Percentiles rank a stretch among this genome's conserved stretches.
Conservation (phyloP, 768 basidiomycete species). For the Glaciozyma antarctica region DNA sequence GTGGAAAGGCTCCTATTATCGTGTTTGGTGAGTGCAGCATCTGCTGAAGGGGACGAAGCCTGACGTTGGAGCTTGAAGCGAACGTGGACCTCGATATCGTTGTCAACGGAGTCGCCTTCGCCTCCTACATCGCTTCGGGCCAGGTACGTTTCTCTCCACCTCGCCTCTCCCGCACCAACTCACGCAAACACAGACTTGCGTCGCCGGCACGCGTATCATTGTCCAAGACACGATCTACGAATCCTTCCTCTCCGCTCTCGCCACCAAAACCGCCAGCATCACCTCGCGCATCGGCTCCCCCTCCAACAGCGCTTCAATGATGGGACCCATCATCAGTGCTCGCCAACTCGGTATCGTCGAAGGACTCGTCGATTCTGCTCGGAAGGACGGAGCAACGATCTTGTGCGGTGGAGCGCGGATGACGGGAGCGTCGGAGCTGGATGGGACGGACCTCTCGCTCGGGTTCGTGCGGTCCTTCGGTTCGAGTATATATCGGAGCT, state of each 20-base stretch:
- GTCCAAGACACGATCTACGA: slow-evolving; percentile 11
- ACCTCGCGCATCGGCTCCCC: slow-evolving; percentile 37
- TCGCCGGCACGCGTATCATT: slow-evolving; percentile 24
- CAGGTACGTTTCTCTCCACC: slow-evolving; percentile 35
- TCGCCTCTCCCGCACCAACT: neutral
- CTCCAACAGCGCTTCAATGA: slow-evolving; percentile 46
- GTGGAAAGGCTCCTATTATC: slow-evolving; percentile 62
- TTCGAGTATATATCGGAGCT: neutral
- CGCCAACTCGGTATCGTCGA: slow-evolving; percentile 59
- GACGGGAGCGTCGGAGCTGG: slow-evolving; percentile 53
- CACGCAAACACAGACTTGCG: slow-evolving; percentile 38
- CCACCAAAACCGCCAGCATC: slow-evolving; percentile 21
- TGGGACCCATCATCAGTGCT: slow-evolving; percentile 70
- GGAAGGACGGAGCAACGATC: slow-evolving; percentile 44
- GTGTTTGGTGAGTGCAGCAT: slow-evolving; percentile 47
- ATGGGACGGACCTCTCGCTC: slow-evolving; percentile 58
- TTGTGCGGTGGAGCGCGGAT: slow-evolving; percentile 60
- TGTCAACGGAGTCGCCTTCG: slow-evolving; percentile 73
- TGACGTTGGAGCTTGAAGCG: slow-evolving; percentile 32
- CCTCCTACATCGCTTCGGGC: slow-evolving; percentile 74
- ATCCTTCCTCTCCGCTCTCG: slow-evolving; percentile 6
- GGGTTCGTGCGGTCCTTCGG: slow-evolving; percentile 41
- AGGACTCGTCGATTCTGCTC: slow-evolving; percentile 47
- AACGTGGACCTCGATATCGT: slow-evolving; percentile 66
- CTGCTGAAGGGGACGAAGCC: neutral